phyloP scores from a whole-genome alignment of 176 grass and related monocot genomes.

The Saccharum officinarum region DNA sequence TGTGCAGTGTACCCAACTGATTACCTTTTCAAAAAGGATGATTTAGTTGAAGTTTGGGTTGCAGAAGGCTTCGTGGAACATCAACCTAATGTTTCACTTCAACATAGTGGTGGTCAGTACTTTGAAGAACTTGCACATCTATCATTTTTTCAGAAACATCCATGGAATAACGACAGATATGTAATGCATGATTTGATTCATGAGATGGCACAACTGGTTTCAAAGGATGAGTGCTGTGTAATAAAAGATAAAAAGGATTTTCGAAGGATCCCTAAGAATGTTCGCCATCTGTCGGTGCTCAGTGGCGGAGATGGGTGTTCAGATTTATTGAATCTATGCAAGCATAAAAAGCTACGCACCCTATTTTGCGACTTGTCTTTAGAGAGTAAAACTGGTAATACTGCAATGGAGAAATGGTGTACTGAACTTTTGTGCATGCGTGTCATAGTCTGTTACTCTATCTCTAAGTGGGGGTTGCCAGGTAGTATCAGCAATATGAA shows the following conservation, averaged over 20 bases:
- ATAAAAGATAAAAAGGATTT: background rate
- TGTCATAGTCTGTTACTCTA: background rate
- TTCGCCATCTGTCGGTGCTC: background rate
- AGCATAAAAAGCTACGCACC: background rate
- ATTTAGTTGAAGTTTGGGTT: background rate
- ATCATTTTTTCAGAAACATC: background rate
- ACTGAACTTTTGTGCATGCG: background rate
- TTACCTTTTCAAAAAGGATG: background rate
- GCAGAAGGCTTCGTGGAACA: background rate
- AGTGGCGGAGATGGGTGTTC: background rate
- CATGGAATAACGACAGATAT: background rate
- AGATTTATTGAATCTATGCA: background rate
- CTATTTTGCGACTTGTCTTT: background rate
- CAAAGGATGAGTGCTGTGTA: constrained; percentile 8
- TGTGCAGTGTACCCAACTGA: constrained; percentile 48
- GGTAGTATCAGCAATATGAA: background rate
- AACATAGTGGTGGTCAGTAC: background rate
- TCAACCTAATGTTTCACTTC: too few relatives aligned
- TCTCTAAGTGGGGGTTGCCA: background rate
- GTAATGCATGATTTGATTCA: constrained; percentile 49
- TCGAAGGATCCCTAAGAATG: background rate
- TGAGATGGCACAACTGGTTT: constrained; percentile 39
- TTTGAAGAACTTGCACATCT: constrained; percentile 5
- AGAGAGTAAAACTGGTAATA: background rate
- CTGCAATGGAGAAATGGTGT: background rate